These are phyloP conservation scores for Monsonia emarginata DNA, from an alignment of 441 rosid species.

Conservation along the genomic window DNA sequence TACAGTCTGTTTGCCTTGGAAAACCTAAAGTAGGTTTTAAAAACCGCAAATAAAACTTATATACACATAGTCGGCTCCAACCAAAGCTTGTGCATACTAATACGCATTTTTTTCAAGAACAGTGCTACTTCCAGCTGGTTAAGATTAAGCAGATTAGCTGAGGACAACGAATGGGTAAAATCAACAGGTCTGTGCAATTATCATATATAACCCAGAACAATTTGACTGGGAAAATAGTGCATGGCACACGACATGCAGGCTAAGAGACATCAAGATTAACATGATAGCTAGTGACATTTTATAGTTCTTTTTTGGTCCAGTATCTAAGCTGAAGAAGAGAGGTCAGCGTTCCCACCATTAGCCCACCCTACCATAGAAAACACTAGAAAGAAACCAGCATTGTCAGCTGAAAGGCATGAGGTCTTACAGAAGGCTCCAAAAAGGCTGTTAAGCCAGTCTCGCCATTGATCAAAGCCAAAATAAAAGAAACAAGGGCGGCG, in stretches of 20 bases:
- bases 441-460: constrained; percentile 94
- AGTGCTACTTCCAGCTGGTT: not conserved
- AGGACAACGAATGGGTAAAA: not conserved
- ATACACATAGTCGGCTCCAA: not conserved
- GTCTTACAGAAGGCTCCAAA: constrained; percentile 95
- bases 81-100: not conserved
- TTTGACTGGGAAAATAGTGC: not conserved
- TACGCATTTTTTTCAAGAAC: not conserved
- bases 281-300: not conserved
- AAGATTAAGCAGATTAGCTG: not conserved
- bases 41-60: not conserved
- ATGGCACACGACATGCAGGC: not conserved
- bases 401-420: constrained; percentile 14
- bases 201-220: not conserved
- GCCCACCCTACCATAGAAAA: not conserved
- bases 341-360: not conserved
- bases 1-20: not conserved
- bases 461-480: constrained; percentile 86
- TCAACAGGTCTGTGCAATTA: not conserved
- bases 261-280: not conserved
- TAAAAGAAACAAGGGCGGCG: constrained; percentile 75
- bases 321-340: not conserved
- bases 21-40: not conserved
- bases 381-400: constrained; percentile 6
- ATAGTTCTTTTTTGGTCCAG: not conserved